Evolutionary conservation across 2,329 filamentous ascomycete genomes (phyloP).

Genomic region (Setomelanomma holmii): DNA sequence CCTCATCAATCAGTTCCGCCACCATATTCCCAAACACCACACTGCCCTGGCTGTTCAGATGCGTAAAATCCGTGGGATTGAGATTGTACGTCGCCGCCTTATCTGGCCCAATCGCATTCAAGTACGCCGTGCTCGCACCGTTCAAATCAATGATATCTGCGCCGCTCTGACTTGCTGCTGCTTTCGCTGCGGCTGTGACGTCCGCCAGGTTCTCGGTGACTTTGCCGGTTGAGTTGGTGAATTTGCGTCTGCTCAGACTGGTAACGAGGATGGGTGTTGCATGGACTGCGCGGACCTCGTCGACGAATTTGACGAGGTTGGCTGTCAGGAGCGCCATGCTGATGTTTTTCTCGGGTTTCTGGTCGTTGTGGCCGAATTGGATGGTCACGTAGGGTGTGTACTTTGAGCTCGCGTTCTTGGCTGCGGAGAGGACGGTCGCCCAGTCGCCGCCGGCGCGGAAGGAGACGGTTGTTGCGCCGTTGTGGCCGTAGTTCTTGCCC

Average conservation of each 20-base stretch:
- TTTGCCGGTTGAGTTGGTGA: constrained; percentile 45
- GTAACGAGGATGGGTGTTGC: constrained; percentile 59
- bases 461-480: constrained; percentile 61
- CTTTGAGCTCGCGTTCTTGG: constrained; percentile 43
- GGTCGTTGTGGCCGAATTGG: constrained; percentile 68
- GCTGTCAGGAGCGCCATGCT: constrained; percentile 55
- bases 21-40: constrained; percentile 34
- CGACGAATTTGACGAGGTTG: constrained; percentile 56
- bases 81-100: constrained; percentile 60
- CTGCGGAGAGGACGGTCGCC: constrained; percentile 55
- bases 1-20: constrained; percentile 19
- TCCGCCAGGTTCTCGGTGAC: constrained; percentile 56
- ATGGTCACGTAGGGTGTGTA: constrained; percentile 62
- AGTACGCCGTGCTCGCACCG: constrained; percentile 56
- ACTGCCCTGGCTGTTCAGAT: constrained; percentile 27
- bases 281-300: constrained; percentile 37
- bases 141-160: constrained; percentile 61
- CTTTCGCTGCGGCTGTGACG: constrained; percentile 55
- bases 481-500: constrained; percentile 64
- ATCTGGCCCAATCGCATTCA: constrained; percentile 58
- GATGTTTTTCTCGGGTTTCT: constrained; percentile 54
- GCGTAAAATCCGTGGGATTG: constrained; percentile 26
- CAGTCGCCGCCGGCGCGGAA: constrained; percentile 62
- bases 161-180: constrained; percentile 51
- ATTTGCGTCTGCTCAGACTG: constrained; percentile 60